Conservation (phyloP, 1,284 basidiomycete genomes). For the Amylostereum areolatum region DNA sequence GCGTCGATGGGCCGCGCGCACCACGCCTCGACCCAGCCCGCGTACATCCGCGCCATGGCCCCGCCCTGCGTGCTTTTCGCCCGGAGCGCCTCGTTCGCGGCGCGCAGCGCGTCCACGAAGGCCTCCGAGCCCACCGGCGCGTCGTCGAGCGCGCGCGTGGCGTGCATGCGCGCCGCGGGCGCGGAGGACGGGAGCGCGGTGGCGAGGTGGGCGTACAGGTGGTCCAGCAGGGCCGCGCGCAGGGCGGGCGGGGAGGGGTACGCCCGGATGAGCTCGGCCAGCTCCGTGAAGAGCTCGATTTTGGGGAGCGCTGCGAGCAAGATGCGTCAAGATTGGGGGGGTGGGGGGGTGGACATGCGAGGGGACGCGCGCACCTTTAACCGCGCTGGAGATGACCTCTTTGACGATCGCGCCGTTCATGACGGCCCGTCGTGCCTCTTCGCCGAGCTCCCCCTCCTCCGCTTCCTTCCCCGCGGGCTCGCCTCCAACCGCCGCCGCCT, state of each 20-base stretch:
- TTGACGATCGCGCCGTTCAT: conserved; percentile 69
- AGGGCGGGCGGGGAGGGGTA: conserved; percentile 49
- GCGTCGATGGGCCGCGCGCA: conserved; percentile 41
- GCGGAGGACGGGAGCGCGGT: conserved; percentile 41
- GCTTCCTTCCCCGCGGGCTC: too few species aligned
- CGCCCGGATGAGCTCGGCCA: conserved; percentile 46
- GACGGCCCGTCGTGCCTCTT: conserved; percentile 51
- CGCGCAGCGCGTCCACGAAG: conserved; percentile 50
- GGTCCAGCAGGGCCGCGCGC: conserved; percentile 42
- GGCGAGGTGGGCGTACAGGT: conserved; percentile 46
- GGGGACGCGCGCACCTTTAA: conserved; percentile 44
- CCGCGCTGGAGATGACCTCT: conserved; percentile 59
- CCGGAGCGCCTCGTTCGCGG: conserved; percentile 52
- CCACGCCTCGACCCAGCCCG: conserved; percentile 52
- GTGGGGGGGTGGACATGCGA: too few species aligned
- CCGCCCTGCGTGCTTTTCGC: conserved; percentile 19
- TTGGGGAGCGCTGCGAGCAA: conserved; percentile 45
- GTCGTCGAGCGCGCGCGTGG: conserved; percentile 34
- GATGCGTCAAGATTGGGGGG: too few species aligned
- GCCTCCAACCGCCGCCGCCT: conserved; percentile 44
- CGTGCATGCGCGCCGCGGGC: conserved; percentile 46
- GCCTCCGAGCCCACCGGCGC: conserved; percentile 33
- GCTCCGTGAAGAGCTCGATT: conserved; percentile 49
- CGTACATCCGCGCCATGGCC: conserved; percentile 42
- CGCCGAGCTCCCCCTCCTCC: too few species aligned